Conservation (phyloP, 2,329 filamentous ascomycete genomes). For the Fusarium chlamydosporum region DNA sequence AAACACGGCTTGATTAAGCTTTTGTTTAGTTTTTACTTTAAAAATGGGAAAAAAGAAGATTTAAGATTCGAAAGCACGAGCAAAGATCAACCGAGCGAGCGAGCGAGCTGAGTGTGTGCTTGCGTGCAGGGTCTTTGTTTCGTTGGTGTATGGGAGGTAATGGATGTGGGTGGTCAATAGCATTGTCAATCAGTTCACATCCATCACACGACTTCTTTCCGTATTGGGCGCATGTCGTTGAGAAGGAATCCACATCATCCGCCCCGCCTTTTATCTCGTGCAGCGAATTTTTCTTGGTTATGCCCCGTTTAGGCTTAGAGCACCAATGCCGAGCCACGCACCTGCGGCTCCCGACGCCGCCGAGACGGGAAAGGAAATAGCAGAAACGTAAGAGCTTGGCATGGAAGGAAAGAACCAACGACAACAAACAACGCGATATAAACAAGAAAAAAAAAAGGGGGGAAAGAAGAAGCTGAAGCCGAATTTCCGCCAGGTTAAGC, state of each 20-base stretch:
- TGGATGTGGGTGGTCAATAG: background rate
- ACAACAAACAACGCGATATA: background rate
- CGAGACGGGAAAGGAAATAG: conserved; percentile 43
- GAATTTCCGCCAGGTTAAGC: conserved; percentile 8
- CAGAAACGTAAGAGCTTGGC: conserved; percentile 35
- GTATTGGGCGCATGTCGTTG: conserved; percentile 38
- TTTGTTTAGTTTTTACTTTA: conserved; percentile 22
- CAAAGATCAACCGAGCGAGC: background rate
- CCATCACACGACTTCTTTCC: conserved; percentile 47
- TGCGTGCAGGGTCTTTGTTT: conserved; percentile 11
- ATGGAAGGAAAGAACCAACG: conserved; percentile 4
- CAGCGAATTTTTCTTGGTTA: conserved; percentile 30
- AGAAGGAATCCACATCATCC: conserved; percentile 6
- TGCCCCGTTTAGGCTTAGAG: conserved; percentile 27
- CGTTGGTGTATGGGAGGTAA: conserved; percentile 4
- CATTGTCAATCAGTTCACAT: background rate
- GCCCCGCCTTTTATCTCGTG: conserved; percentile 20
- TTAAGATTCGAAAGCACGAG: conserved; percentile 1
- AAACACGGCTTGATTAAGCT: conserved; percentile 17
- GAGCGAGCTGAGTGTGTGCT: conserved; percentile 10
- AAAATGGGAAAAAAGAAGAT: background rate
- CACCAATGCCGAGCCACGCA: conserved; percentile 24
- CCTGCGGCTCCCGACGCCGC: conserved; percentile 38
- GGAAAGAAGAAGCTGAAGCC: background rate
- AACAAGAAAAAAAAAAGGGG: background rate